Base-by-base conservation (phyloP, 441 rosid genomes). In the Raphanus hybrid region DNA sequence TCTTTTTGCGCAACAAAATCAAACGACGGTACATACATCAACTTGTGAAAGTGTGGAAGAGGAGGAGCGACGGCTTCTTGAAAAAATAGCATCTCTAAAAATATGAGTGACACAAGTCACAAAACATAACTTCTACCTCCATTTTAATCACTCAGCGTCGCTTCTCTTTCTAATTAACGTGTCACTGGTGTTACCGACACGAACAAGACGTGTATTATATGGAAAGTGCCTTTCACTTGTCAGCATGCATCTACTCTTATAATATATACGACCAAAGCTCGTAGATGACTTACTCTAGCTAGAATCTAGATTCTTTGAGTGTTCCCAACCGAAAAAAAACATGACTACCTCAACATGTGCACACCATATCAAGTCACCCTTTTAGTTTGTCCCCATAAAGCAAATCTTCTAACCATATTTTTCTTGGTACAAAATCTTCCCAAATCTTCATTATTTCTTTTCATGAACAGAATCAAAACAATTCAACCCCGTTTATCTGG, bases 381-480 rank as follows among this genome's bases (percentile, higher is more conserved):
- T 78, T 78, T 78, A 73, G 81, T 67, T 78, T 78, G 74, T 73
- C 81, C 74, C 78, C 74, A 68, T 61, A 73, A 78, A 78, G 78
- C 52, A 67, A 23, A 60, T 60, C 45, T 78, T 73, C 14, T 12
- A 63, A 32, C 59, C 37, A 37, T 67, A 72, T 45, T 52, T 78
- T 67, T 67, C 65, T 73, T 73, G 81, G 74, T 73, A 67, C 69
- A 78, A 78, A 73, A 78, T 73, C 81, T 73, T 73, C 65, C 64
- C 74, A 78, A 72, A 73, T 78, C 81, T 78, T 73, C 70, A 58
- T 67, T 68, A 67, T 78, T 78, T 78, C 81, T 78, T 73, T 78
- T 73, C 81, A 68, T 73, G 57, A 73, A 78, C 70, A 73, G 73
- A 73, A 73, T 73, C 20, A 68, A 78, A 62, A 52, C 61, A 73